phyloP scores from a whole-genome alignment of 148 eudicot species.

The Vaccinium darrowii region DNA sequence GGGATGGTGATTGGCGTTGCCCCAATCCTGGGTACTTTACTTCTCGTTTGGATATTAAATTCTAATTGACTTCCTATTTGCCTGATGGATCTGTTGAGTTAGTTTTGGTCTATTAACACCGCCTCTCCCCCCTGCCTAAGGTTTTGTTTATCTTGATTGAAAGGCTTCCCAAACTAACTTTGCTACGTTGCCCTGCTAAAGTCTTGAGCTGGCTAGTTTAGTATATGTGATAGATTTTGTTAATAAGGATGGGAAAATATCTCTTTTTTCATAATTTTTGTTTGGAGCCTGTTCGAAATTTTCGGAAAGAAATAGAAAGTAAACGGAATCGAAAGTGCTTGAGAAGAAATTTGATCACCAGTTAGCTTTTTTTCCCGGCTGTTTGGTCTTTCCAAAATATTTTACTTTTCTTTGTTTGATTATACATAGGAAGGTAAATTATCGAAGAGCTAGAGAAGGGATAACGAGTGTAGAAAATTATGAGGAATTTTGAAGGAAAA shows the following conservation, averaged over 20 bases:
- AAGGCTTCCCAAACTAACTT: background rate
- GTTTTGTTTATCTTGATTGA: background rate
- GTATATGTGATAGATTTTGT: too few species aligned
- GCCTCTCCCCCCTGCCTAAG: background rate
- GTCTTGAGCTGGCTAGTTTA: background rate
- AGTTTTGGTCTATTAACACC: background rate
- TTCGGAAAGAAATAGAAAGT: background rate
- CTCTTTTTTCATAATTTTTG: background rate
- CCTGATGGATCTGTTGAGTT: background rate
- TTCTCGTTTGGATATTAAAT: background rate
- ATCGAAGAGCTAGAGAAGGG: background rate
- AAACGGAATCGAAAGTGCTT: background rate
- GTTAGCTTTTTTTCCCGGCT: background rate
- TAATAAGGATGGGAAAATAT: background rate
- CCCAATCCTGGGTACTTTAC: constrained; percentile 69
- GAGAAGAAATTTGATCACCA: background rate
- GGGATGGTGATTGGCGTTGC: constrained; percentile 97
- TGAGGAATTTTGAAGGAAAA: background rate
- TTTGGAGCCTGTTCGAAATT: background rate
- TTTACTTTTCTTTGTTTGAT: background rate
- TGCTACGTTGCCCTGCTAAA: background rate
- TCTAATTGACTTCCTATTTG: background rate
- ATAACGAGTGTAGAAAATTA: background rate
- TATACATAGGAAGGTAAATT: background rate
- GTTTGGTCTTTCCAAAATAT: too few species aligned